A percentile compares a stretch with the other conserved stretches of the same genome.
These are phyloP conservation scores for Malus sieversii DNA, from an alignment of 306 rosid species.

Conservation along the genomic window DNA sequence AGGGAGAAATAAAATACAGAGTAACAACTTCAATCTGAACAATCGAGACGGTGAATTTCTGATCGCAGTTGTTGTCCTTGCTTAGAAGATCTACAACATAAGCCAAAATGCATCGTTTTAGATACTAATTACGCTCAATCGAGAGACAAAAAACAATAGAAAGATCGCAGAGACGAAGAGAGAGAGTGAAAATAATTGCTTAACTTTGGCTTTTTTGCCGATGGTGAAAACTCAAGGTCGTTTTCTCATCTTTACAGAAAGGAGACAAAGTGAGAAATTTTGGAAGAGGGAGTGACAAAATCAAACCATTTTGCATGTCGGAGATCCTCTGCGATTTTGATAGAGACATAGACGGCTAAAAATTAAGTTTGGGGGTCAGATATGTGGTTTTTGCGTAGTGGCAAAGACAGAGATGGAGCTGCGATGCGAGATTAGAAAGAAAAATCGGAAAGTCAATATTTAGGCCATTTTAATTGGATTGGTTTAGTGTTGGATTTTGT, in stretches of 20 bases:
- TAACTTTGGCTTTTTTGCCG: conserved; percentile 87
- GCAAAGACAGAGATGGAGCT: too few relatives aligned
- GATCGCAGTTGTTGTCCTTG: conserved; percentile 69
- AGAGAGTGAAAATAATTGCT: background rate
- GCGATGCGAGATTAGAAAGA: too few relatives aligned
- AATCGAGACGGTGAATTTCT: conserved; percentile 54
- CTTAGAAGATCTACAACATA: conserved; percentile 61
- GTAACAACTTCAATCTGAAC: background rate
- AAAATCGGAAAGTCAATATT: too few relatives aligned
- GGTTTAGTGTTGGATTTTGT: too few relatives aligned
- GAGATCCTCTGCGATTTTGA: too few relatives aligned
- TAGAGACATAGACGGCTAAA: too few relatives aligned
- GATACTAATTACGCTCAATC: background rate
- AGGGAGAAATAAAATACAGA: background rate
- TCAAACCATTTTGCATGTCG: too few relatives aligned
- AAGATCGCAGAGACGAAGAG: background rate
- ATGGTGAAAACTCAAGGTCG: conserved; percentile 80
- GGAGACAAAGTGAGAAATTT: background rate
- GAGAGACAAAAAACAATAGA: background rate
- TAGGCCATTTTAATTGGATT: too few relatives aligned
- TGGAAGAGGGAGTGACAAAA: too few relatives aligned
- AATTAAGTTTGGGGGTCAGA: too few relatives aligned
- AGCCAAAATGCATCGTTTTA: conserved; percentile 18
- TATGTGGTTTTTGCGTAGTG: too few relatives aligned
- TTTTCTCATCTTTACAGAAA: conserved; percentile 55